phyloP scores from a whole-genome alignment of 23 red algal species.

The Cyanidium caldarium region DNA sequence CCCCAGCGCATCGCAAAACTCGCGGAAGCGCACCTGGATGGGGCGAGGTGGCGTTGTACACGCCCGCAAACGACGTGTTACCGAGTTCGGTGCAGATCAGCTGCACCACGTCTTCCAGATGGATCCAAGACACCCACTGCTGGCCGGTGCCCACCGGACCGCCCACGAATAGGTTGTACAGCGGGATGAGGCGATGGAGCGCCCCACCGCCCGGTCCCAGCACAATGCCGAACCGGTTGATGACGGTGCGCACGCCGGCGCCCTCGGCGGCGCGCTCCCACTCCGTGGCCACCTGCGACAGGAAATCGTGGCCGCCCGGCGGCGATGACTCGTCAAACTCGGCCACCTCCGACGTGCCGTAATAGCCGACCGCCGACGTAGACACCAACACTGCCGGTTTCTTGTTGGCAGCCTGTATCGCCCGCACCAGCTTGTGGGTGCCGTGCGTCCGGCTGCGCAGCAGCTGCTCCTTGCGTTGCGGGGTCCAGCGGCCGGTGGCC shows the following conservation, averaged over 20 bases:
- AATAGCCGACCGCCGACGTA: constrained; percentile 75
- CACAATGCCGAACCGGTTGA: constrained; percentile 62
- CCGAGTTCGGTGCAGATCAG: constrained; percentile 17
- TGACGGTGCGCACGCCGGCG: constrained; percentile 30
- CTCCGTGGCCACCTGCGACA: constrained; percentile 29
- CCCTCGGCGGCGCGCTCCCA: constrained; percentile 54
- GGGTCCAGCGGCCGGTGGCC: constrained; percentile 34
- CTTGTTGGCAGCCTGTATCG: neutral
- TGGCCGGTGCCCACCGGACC: constrained; percentile 51
- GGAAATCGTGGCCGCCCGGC: constrained; percentile 51
- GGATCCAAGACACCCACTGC: constrained; percentile 90
- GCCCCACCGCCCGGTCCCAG: constrained; percentile 61
- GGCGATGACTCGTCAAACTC: constrained; percentile 37
- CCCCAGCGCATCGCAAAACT: constrained; percentile 37
- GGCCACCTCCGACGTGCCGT: constrained; percentile 36
- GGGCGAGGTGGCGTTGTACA: constrained; percentile 69
- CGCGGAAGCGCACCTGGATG: constrained; percentile 34
- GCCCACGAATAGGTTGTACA: constrained; percentile 61
- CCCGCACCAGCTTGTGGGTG: constrained; percentile 18
- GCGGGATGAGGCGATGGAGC: constrained; percentile 42
- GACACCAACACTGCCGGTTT: constrained; percentile 36
- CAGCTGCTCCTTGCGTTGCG: constrained; percentile 9
- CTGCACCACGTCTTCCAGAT: constrained; percentile 43
- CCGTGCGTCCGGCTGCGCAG: constrained; percentile 19
- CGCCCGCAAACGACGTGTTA: constrained; percentile 26